Evolutionary conservation across 345 rosid genomes (phyloP), one percentile per base, ranked within the genome.

Genomic region (Fremontodendron californicum): DNA sequence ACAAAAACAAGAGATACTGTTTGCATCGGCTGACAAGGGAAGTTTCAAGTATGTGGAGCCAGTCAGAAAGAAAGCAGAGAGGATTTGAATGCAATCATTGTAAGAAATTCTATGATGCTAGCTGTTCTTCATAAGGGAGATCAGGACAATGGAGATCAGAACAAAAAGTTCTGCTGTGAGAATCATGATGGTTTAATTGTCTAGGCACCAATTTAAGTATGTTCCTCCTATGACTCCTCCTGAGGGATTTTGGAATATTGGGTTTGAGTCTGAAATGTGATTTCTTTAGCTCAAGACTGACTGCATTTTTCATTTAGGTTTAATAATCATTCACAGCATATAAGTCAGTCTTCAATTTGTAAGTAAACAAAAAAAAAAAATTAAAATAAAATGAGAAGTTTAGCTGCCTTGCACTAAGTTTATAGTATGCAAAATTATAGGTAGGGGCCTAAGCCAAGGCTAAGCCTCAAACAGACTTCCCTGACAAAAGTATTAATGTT

Each of bases 201-300:
- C 99, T 19, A 85, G 98, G 88, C 98, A 93, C 88, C 90, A 96
- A 72, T 92, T 89, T 79, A 92, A 73, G 82, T 89, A 89, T 66
- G 82, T 82, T 57, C 99, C 98, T 82, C 98, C 98, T 33, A 33
- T 89, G 85, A 93, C 98, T 69, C 97, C 97, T 52, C 98, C 98
- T 29, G 99, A 93, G 77, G 99, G 97, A 37, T 95, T 95, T 84
- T 93, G 98, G 98, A 92, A 93, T 79, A 93, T 95, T 64, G 97
- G 98, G 39, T 93, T 93, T 82, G 98, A 95, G 80, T 92, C 98
- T 48, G 98, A 95, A 85, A 90, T 90, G 88, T 95, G 89, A 86
- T 76, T 61, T 42, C 16, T 76, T 73, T 45, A 9, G 37, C 54
- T 64, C 6, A 52, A 61, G 48, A 51, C 40, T 10, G 45, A 46